These are phyloP conservation scores for Pichia sp. DNA, from an alignment of 1,139 yeast genomes.

Conservation along the genomic window DNA sequence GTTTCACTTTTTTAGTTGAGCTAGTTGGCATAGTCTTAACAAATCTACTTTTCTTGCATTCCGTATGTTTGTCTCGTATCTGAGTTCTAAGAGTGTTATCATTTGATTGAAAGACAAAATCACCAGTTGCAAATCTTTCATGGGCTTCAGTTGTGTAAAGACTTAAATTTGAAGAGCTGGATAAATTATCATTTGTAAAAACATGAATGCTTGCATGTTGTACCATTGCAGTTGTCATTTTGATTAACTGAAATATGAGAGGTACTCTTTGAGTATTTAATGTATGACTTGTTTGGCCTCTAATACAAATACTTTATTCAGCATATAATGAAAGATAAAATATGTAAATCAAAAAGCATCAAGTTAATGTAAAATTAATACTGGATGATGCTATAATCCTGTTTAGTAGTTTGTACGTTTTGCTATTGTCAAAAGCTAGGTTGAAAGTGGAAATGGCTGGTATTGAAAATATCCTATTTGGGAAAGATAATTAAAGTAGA, in stretches of 20 bases:
- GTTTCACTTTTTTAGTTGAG: slow-evolving; percentile 1
- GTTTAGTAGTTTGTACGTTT: too few relatives aligned
- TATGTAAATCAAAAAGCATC: too few relatives aligned
- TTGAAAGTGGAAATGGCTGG: slow-evolving; percentile 9
- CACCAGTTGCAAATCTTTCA: slow-evolving; percentile 6
- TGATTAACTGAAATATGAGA: background rate
- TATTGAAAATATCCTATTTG: slow-evolving; percentile 2
- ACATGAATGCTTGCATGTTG: slow-evolving; percentile 5
- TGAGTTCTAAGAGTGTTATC: background rate
- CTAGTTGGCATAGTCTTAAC: background rate
- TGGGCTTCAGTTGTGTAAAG: slow-evolving; percentile 10
- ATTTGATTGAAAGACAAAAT: slow-evolving; percentile 6
- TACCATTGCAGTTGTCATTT: slow-evolving; percentile 8
- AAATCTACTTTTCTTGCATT: background rate
- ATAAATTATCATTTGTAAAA: slow-evolving; percentile 1
- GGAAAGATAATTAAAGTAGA: slow-evolving; percentile 4
- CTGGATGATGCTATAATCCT: too few relatives aligned
- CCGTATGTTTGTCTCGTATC: background rate
- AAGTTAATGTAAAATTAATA: too few relatives aligned
- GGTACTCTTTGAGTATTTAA: too few relatives aligned
- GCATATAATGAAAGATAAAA: too few relatives aligned
- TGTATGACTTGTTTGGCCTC: too few relatives aligned
- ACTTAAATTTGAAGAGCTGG: slow-evolving; percentile 9
- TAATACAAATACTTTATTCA: too few relatives aligned
- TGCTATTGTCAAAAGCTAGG: background rate